Evolutionary conservation across 345 rosid genomes (phyloP).

Genomic region (Eucalyptus globulus): DNA sequence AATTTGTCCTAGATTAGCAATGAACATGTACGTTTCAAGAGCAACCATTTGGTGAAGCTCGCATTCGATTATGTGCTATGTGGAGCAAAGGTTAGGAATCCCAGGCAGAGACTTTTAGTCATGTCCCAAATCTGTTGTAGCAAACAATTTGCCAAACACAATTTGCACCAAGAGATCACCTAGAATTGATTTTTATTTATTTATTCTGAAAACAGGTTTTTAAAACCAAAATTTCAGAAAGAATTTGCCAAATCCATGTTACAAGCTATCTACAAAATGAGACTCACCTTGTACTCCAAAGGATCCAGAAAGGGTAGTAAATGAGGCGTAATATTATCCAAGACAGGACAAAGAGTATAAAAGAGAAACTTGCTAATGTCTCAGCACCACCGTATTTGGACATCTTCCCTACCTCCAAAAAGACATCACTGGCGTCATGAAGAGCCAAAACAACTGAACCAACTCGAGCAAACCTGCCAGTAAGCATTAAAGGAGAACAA

Average conservation of each 20-base stretch:
- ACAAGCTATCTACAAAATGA: neutral
- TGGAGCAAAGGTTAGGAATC: neutral
- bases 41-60: neutral
- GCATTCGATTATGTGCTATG: neutral
- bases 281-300: constrained; percentile 96
- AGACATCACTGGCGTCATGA: constrained; percentile 96
- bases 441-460: constrained; percentile 92
- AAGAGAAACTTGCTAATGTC: constrained; percentile 58
- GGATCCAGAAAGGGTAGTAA: constrained; percentile 91
- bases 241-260: neutral
- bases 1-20: neutral
- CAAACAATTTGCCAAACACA: neutral
- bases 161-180: neutral
- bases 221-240: neutral
- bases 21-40: neutral
- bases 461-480: constrained; percentile 71
- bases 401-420: constrained; percentile 94
- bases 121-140: neutral
- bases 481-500: neutral
- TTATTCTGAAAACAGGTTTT: neutral
- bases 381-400: constrained; percentile 84
- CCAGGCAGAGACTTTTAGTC: neutral
- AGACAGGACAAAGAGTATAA: constrained; percentile 71
- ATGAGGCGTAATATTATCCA: constrained; percentile 87
- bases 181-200: neutral